Base-by-base conservation (phyloP, 805 yeast genomes). In the Debaryomyces hansenii region DNA sequence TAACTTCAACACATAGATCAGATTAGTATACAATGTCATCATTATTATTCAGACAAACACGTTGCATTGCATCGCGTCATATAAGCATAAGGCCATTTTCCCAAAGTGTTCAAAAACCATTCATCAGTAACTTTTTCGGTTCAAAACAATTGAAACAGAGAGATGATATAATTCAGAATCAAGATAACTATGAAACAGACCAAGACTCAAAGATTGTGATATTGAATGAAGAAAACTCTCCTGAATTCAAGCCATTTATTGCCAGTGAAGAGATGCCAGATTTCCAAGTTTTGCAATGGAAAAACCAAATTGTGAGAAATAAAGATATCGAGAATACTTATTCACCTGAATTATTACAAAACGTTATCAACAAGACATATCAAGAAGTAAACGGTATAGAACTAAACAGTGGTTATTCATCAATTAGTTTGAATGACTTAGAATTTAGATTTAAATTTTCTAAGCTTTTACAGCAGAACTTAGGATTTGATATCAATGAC, bases 401-500 rank as follows among this genome's bases (percentile, higher is more conserved):
- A 20, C 42, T 67, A 15, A 60, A 49, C 20, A 48, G 51, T 12
- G 45, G 48, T 5, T 58, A 54, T 39, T 41, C 52, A 7, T 27
- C 37, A 6, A 43, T 58, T 4, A 51, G 58, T 40, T 60, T 77
- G 42, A 56, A 59, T 38, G 79, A 83, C 50, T 66, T 84, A 36
- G 48, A 58, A n/a, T 59, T 64, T 47, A 68, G 88, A 56, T 83
- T 85, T 56, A 53, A 61, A 16, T 63, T 77, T 16, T 53, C 75
- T 40, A 84, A 84, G 61, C 50, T 53, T 15, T 69, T 83, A 39
- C 82, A 79, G 53, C 62, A 60, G 47, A 59, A 60, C 21, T 74
- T 82, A 45, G 80, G 83, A 2, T 59, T 82, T 31, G 72, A 75
- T 27, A 68, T 85, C 24, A 79, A 80, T 20, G 90, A 84, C 60